Conservation (phyloP, 2,329 filamentous ascomycete species). For the Periconia sp. region DNA sequence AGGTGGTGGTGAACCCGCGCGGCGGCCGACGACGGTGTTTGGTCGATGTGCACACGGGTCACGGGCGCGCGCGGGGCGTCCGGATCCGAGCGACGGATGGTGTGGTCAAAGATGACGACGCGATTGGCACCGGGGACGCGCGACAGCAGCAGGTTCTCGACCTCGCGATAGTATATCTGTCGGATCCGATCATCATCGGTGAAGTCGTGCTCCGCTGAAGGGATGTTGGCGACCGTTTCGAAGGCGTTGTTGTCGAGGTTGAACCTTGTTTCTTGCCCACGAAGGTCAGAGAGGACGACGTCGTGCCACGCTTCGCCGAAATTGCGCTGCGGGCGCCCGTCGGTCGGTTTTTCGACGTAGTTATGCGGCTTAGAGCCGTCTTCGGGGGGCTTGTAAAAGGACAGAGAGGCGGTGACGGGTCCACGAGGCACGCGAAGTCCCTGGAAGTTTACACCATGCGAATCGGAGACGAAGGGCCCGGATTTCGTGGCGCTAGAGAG, state of each 20-base stretch:
- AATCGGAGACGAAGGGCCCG: constrained; percentile 21
- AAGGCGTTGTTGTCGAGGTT: constrained; percentile 76
- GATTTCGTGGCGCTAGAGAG: constrained; percentile 28
- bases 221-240: constrained; percentile 61
- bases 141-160: constrained; percentile 70
- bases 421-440: constrained; percentile 32
- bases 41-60: constrained; percentile 76
- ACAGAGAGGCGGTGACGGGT: constrained; percentile 25
- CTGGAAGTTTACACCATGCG: constrained; percentile 34
- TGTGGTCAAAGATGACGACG: constrained; percentile 84
- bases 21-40: constrained; percentile 67
- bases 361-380: constrained; percentile 32
- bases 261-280: constrained; percentile 68
- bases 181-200: constrained; percentile 69
- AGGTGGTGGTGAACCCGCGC: constrained; percentile 70
- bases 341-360: constrained; percentile 65
- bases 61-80: constrained; percentile 69
- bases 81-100: constrained; percentile 68
- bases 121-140: constrained; percentile 66
- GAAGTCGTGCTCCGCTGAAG: constrained; percentile 62
- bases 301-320: constrained; percentile 53
- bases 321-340: constrained; percentile 67
- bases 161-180: constrained; percentile 79
- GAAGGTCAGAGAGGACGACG: constrained; percentile 70
- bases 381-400: constrained; percentile 32